phyloP scores from a whole-genome alignment of 441 rosid species.

The Arabidopsis lyrata region DNA sequence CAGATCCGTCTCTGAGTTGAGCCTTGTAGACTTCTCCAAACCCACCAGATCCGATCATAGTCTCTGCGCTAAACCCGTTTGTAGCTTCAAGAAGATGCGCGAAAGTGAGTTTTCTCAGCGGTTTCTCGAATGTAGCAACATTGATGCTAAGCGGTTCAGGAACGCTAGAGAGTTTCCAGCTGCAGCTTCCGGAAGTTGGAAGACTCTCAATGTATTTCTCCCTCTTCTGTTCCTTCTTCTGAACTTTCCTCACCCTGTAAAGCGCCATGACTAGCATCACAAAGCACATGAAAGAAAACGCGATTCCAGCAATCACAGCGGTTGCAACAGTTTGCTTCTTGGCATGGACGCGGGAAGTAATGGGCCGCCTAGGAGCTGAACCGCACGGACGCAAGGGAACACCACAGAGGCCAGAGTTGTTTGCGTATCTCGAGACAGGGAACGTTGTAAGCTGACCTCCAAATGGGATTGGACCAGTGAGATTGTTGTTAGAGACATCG shows the following conservation, averaged over 20 bases:
- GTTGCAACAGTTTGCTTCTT: constrained; percentile 57
- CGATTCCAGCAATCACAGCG: constrained; percentile 68
- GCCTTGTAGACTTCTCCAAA: constrained; percentile 98
- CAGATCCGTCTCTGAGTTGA: constrained; percentile 67
- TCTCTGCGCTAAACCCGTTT: constrained; percentile 90
- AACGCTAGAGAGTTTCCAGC: constrained; percentile 92
- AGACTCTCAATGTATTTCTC: constrained; percentile 93
- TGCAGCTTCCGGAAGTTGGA: constrained; percentile 83
- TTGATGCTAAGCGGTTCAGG: constrained; percentile 91
- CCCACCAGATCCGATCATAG: constrained; percentile 92
- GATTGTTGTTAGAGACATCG: constrained; percentile 90
- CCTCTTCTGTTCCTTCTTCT: constrained; percentile 62
- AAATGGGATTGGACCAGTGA: constrained; percentile 80
- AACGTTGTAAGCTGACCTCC: constrained; percentile 98
- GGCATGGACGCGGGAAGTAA: constrained; percentile 8
- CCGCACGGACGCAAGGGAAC: constrained; percentile 76
- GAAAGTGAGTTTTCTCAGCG: constrained; percentile 82
- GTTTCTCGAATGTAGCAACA: constrained; percentile 90
- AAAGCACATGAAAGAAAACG: constrained; percentile 65
- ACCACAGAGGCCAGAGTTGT: constrained; percentile 94
- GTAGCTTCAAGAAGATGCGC: constrained; percentile 94
- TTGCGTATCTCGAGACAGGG: constrained; percentile 75
- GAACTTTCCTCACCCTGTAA: constrained; percentile 58
- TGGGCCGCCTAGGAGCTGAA: constrained; percentile 46
- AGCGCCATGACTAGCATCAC: constrained; percentile 68